A percentile compares a stretch with the other conserved stretches of the same genome.
Evolutionary conservation across 441 rosid genomes (phyloP).

Genomic region (Brassica hybrid): DNA sequence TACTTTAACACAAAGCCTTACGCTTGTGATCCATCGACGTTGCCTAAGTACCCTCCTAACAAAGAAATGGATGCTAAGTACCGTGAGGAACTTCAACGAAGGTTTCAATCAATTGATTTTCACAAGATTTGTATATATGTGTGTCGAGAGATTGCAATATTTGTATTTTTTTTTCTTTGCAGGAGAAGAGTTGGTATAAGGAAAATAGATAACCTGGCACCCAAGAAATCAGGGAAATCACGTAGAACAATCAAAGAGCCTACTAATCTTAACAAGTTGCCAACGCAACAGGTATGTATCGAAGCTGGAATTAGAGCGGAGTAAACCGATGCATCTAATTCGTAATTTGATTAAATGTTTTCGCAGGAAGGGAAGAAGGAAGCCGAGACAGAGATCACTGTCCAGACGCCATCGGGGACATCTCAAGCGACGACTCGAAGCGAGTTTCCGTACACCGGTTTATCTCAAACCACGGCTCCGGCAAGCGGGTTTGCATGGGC

Average conservation of each 20-base stretch:
- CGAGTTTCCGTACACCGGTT: slow-evolving; percentile 34
- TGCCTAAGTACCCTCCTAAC: slow-evolving; percentile 93
- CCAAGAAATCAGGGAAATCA: slow-evolving; percentile 54
- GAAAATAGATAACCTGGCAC: slow-evolving; percentile 50
- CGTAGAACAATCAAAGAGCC: slow-evolving; percentile 53
- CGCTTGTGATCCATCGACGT: slow-evolving; percentile 81
- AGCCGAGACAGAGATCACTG: slow-evolving; percentile 28
- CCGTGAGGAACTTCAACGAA: slow-evolving; percentile 78
- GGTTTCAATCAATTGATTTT: slow-evolving; percentile 31
- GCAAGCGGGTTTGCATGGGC: slow-evolving; percentile 82
- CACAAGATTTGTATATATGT: neutral
- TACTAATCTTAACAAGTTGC: slow-evolving; percentile 23
- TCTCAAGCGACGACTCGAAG: slow-evolving; percentile 50
- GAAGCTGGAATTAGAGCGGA: neutral
- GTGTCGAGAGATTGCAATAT: neutral
- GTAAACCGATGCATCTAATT: neutral
- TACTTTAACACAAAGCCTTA: slow-evolving; percentile 74
- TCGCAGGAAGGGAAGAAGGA: slow-evolving; percentile 41
- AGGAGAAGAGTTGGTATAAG: slow-evolving; percentile 67
- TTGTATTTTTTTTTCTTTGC: slow-evolving; percentile 23
- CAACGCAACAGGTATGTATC: slow-evolving; percentile 49
- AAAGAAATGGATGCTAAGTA: slow-evolving; percentile 93
- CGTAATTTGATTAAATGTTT: neutral
- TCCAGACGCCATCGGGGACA: slow-evolving; percentile 50
- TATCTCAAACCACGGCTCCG: slow-evolving; percentile 56